Percentiles rank a stretch among this genome's conserved stretches.
Evolutionary conservation across 305 asterid genomes (phyloP).

Genomic region (Lippia alba): DNA sequence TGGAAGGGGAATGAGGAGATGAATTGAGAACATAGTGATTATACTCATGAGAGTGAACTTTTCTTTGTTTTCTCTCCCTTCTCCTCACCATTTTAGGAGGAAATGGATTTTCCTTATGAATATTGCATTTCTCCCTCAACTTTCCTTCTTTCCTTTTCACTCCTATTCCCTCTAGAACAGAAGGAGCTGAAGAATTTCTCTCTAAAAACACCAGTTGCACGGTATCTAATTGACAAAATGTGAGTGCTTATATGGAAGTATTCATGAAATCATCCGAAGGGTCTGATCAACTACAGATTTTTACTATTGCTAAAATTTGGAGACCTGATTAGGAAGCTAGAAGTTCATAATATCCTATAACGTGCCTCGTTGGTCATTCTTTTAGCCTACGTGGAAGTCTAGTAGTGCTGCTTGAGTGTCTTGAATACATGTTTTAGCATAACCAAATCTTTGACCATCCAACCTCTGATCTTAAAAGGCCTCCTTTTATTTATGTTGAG

Average conservation of each 20-base stretch:
- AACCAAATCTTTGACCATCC: slow-evolving; percentile 3
- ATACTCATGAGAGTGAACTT: no score
- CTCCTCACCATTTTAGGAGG: no score
- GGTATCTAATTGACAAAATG: slow-evolving; percentile 42
- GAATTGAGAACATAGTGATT: no score
- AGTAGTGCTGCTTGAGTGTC: slow-evolving; percentile 8
- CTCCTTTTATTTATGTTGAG: no score
- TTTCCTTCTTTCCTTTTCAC: no score
- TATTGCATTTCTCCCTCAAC: no score
- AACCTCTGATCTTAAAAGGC: not conserved
- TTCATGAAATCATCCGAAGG: slow-evolving; percentile 36
- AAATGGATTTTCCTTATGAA: no score
- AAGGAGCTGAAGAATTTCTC: no score
- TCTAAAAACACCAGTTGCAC: slow-evolving; percentile 42
- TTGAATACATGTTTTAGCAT: not conserved
- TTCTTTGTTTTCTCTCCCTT: no score
- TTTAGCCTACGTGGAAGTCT: not conserved
- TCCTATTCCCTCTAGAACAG: no score
- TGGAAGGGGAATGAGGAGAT: no score
- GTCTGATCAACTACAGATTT: slow-evolving; percentile 37
- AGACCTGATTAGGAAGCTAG: slow-evolving; percentile 53
- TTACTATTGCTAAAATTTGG: slow-evolving; percentile 44
- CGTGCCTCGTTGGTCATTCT: not conserved
- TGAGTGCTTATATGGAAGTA: slow-evolving; percentile 38
- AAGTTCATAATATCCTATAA: slow-evolving; percentile 40